phyloP scores from a whole-genome alignment of 345 rosid species.

The Dipteronia dyeriana region DNA sequence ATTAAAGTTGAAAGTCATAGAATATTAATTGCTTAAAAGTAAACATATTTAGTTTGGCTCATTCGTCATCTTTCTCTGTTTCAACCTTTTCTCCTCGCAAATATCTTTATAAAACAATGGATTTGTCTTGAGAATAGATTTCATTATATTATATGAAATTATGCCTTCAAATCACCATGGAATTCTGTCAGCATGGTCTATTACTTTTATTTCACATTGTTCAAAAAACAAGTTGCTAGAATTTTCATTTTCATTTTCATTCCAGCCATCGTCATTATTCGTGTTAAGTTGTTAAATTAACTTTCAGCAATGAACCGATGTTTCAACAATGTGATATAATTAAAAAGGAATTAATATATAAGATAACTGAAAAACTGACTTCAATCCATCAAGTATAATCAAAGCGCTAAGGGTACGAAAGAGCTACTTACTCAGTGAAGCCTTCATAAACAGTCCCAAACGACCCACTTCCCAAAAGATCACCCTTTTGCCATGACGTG shows the following conservation, averaged over 20 bases:
- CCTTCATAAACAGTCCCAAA: slow-evolving; percentile 89
- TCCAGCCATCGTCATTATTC: background rate
- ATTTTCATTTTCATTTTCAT: background rate
- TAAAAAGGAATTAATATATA: background rate
- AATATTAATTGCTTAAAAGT: background rate
- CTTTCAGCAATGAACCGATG: background rate
- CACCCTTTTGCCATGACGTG: slow-evolving; percentile 71
- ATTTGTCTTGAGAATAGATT: no score
- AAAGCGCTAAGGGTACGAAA: background rate
- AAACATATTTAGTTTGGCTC: background rate
- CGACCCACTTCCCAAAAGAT: slow-evolving; percentile 76
- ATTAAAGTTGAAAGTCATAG: background rate
- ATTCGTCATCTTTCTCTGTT: background rate
- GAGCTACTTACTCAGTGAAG: slow-evolving; percentile 59
- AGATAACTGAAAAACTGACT: no score
- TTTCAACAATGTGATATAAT: background rate
- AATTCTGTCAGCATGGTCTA: no score
- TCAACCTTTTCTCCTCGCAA: background rate
- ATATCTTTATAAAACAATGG: background rate
- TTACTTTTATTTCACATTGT: background rate
- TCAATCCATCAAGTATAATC: no score
- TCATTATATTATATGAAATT: no score
- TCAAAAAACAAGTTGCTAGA: background rate
- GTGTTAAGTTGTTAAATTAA: background rate
- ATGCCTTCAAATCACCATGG: no score